Evolutionary conservation across 352 stramenopile species (phyloP), one percentile per base, ranked within the genome.

Genomic region (Elongisporangium anandrum): DNA sequence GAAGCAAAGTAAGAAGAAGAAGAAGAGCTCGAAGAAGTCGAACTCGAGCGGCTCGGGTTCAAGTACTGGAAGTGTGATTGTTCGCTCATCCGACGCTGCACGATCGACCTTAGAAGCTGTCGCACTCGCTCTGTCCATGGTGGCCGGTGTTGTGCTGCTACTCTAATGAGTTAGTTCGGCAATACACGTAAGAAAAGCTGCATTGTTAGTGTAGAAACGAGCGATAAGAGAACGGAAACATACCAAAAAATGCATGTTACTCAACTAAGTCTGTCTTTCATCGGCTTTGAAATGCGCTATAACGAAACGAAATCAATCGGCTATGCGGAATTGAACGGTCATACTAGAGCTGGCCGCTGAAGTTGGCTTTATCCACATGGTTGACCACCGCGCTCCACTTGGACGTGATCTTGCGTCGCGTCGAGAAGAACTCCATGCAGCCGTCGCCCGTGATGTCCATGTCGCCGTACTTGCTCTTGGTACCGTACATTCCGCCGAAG

Each of bases 381-480:
- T 81, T 74, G 41, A 71, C 75, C 22, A 64, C 56, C 7, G 76
- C 72, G 68, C 70, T 81, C 96, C 96, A 99, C 71, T 98, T 98
- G 66, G 79, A 87, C 17, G 96, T 99, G 59, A 99, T 94, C 80
- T 99, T 99, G 75, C 97, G 94, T 20, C 96, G 83, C 63, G 94
- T 97, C 5, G 94, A 98, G 76, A 99, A 99, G 69, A 99, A 99
- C 75, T 99, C 96, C 54, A 99, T 86, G 22, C 85, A 93, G 23
- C 94, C 96, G 65, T 99, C 96, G 17, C 95, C 96, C 8, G 97
- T 99, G 55, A 99, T 99, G 69, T 99, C 97, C 84, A 98, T 98
- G 65, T 99, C 94, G 39, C 97, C 97, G 64, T 92, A 99, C 65
- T 99, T 99, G 75, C 88, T 98, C 63, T 89, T 87, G 13, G 96